Base-by-base conservation (phyloP, 2,329 filamentous ascomycete genomes). In the Epichloe amarillans region DNA sequence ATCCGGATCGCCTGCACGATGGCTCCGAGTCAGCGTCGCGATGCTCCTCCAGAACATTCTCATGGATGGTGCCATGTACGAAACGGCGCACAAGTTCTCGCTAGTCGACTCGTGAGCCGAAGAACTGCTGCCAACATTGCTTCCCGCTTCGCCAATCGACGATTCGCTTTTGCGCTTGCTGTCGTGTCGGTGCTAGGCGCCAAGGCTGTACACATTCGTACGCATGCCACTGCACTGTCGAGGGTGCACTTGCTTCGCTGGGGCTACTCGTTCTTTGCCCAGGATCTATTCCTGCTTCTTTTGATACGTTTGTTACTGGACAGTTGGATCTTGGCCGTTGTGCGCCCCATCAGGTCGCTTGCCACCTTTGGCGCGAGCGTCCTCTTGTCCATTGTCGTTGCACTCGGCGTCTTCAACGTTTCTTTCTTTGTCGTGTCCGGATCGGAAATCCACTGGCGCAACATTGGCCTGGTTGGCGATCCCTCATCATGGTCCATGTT, bases 391-490 rank as follows among this genome's bases (percentile, higher is more conserved):
- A 56, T 57, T 50, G 56, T 58, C 53, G 54, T 60, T 17, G 38
- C 52, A 1, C 49, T 66, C 5, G 58, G 62, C 36, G 49, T 58
- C 30, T 50, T 61, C 26, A 61, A 56, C 23, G 54, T 58, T 26
- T 57, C 58, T 19, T 64, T 62, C 56, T 62, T 57, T 40, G 40
- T 52, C n/a, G 57, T 61, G 2, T 53, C 64, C 1, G 64, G 65
- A 17, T 60, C 61, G 6, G 65, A 68, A 49, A 59, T 68, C 3
- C 66, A 64, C 38, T 65, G 65, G 57, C 59, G 63, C 42, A 67
- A 68, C 45, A 53, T 66, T 21, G 63, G 54, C 12, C 46, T 67
- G 8, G 60, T 59, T 0, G 55, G 57, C 10, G 66, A 68, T 36
- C 54, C 62, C 11, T 61, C 62, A 1, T 63, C 62, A 1, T 56